A percentile compares a stretch with the other conserved stretches of the same genome.
Evolutionary conservation across 1,139 yeast genomes (phyloP).

Genomic region (Blastobotrys serpentis): DNA sequence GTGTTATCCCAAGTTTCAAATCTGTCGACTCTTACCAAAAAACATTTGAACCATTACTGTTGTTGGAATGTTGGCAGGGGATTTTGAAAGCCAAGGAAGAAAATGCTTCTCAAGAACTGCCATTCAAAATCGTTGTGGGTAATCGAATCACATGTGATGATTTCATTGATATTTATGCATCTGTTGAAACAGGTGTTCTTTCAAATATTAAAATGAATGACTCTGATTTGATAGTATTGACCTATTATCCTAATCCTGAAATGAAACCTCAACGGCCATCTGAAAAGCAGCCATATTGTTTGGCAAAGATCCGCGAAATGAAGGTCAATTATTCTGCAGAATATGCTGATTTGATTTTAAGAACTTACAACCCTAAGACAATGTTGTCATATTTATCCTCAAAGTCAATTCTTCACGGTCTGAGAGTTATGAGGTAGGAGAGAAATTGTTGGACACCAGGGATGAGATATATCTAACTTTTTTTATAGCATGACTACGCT

Average conservation of each 20-base stretch:
- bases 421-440: constrained; percentile 64
- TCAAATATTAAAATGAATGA: constrained; percentile 62
- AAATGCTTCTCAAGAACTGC: constrained; percentile 51
- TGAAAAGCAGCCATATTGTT: constrained; percentile 47
- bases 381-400: constrained; percentile 62
- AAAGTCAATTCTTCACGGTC: constrained; percentile 59
- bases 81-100: constrained; percentile 71
- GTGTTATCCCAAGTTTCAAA: constrained; percentile 49
- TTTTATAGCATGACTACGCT: constrained; percentile 64
- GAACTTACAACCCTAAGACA: constrained; percentile 54
- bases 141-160: constrained; percentile 81
- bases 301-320: constrained; percentile 76
- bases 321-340: constrained; percentile 49
- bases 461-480: neutral
- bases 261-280: constrained; percentile 28
- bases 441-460: neutral
- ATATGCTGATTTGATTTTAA: constrained; percentile 66
- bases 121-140: constrained; percentile 71
- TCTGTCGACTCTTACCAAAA: constrained; percentile 63
- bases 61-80: constrained; percentile 94
- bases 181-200: constrained; percentile 55
- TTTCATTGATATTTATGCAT: constrained; percentile 85
- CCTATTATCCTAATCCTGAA: constrained; percentile 42
- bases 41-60: constrained; percentile 72
- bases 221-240: constrained; percentile 72